These are phyloP conservation scores for Beauveria bassiana DNA, from an alignment of 2,329 filamentous ascomycete genomes.

Conservation along the genomic window DNA sequence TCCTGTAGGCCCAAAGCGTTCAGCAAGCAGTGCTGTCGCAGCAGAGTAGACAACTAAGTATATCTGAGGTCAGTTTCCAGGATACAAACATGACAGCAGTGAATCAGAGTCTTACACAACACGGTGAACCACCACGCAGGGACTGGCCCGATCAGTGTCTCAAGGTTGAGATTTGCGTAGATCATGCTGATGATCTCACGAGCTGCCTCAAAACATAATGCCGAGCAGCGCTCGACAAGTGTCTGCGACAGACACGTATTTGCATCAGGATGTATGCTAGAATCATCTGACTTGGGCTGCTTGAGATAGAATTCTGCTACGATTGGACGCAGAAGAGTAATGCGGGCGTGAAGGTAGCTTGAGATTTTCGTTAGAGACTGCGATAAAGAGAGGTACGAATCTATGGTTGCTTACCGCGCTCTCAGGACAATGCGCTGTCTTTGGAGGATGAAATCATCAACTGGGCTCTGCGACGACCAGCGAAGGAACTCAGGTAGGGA, in stretches of 20 bases:
- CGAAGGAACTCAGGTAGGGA: constrained; percentile 5
- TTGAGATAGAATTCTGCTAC: constrained; percentile 1
- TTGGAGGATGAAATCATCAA: not conserved
- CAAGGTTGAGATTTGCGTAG: not conserved
- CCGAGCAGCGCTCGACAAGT: not conserved
- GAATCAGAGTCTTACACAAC: constrained; percentile 4
- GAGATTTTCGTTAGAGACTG: not conserved
- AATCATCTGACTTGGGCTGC: not conserved
- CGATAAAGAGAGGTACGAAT: not conserved
- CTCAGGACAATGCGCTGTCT: constrained; percentile 9
- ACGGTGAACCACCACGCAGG: constrained; percentile 9
- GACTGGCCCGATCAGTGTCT: constrained; percentile 5
- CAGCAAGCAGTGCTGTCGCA: constrained; percentile 2
- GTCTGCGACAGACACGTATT: not conserved
- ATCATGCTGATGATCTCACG: constrained; percentile 1
- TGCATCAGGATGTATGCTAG: not conserved
- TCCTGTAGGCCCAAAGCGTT: not conserved
- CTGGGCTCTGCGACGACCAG: not conserved
- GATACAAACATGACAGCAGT: not conserved
- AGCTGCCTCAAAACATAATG: constrained; percentile 1
- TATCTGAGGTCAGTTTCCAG: not conserved
- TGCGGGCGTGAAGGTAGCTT: constrained; percentile 1
- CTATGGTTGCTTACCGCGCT: not conserved
- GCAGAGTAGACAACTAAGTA: constrained; percentile 7
- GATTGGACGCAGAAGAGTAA: not conserved